Evolutionary conservation across 495 filamentous ascomycete species (phyloP), one percentile per base, ranked within the genome.

Genomic region (Cercophora newfieldiana): DNA sequence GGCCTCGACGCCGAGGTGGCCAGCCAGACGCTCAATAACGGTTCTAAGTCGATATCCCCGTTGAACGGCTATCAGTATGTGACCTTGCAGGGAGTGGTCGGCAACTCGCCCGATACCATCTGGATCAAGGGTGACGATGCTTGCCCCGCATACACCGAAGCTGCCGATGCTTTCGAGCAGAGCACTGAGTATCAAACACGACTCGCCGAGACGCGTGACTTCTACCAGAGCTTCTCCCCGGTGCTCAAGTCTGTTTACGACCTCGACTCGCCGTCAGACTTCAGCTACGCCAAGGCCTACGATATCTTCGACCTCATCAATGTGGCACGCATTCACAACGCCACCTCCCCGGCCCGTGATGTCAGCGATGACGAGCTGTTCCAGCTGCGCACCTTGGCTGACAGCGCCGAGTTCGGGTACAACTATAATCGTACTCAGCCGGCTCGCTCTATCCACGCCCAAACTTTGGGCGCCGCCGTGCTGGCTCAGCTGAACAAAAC

Each of bases 371-470:
- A 30, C 18, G 19, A 64, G 24, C 64, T 71, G 2, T 47, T 59
- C 24, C 69, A 71, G 57, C 64, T 71, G 18, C 66, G 64, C 55
- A 69, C 69, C 21, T 57, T 71, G 26, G 69, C 69, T 44, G 66
- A 66, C 59, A 66, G 53, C 37, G 71, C 76, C 24, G 74, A 75
- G 29, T 76, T 70, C 64, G 74, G 73, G 59, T 50, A 71, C 64
- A 76, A 76, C 49, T 66, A 58, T 65, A 68, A 70, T 63, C 29
- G 51, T 66, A 61, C 70, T 22, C 55, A 71, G 37, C 57, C 66
- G 1, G 60, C 59, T 8, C 63, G 64, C 22, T 64, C 66, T 7
- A 61, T 69, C n/a, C 55, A 62, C 57, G 69, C 63, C 28, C 6
- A 12, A 8, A 69, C 69, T 51, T 24, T 71, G 8, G 59, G 64